Conservation (phyloP, 1,284 basidiomycete species). For the Sporisorium reilianum region DNA sequence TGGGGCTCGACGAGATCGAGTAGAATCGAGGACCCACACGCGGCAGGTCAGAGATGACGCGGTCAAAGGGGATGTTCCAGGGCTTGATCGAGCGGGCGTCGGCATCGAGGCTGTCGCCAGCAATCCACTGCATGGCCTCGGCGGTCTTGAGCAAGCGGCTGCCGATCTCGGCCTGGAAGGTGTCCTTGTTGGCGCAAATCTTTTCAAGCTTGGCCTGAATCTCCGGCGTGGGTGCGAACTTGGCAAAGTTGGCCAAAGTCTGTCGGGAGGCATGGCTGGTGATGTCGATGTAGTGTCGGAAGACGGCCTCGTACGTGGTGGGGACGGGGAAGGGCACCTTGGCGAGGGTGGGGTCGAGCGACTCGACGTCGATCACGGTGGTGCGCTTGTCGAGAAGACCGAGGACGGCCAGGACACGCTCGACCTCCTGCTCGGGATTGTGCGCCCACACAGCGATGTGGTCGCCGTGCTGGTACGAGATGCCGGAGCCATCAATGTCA, state of each 20-base stretch:
- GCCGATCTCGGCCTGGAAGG: constrained; percentile 81
- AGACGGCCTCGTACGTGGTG: constrained; percentile 91
- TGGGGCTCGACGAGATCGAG: constrained; percentile 97
- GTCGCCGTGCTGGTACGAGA: constrained; percentile 98
- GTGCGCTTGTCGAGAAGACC: constrained; percentile 80
- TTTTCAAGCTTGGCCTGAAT: constrained; percentile 81
- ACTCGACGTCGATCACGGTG: constrained; percentile 85
- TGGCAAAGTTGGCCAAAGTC: constrained; percentile 85
- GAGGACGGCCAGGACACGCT: constrained; percentile 85
- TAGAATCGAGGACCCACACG: constrained; percentile 97
- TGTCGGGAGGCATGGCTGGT: constrained; percentile 92
- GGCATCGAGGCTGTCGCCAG: constrained; percentile 79
- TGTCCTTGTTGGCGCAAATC: constrained; percentile 87
- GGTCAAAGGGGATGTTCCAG: constrained; percentile 97
- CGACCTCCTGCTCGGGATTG: constrained; percentile 91
- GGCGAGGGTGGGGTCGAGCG: constrained; percentile 94
- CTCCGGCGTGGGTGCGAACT: constrained; percentile 85
- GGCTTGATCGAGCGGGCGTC: constrained; percentile 77
- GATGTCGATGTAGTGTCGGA: constrained; percentile 97
- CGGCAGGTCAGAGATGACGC: constrained; percentile 90
- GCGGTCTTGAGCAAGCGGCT: constrained; percentile 88
- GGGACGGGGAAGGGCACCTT: constrained; percentile 99
- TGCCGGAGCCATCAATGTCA: constrained; percentile 91
- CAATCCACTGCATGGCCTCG: constrained; percentile 87
- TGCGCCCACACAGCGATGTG: constrained; percentile 97